phyloP scores from a whole-genome alignment of 371 early-diverging fungal genomes.

The Syncephalastrum racemosum region DNA sequence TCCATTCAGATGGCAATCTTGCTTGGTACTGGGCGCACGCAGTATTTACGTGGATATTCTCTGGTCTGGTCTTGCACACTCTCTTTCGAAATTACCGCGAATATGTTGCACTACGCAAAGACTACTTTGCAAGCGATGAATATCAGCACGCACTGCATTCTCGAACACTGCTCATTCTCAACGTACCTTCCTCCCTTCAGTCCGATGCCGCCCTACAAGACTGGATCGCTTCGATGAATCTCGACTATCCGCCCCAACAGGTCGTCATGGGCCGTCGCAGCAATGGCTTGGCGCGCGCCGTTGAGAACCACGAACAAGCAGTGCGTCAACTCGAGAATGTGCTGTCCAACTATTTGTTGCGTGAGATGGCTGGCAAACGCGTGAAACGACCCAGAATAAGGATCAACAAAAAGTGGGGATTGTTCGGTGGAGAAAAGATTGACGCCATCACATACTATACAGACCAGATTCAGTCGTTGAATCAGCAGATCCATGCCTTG shows the following conservation, averaged over 20 bases:
- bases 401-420: conserved; percentile 23
- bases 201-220: conserved; percentile 51
- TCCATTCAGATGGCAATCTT: conserved; percentile 27
- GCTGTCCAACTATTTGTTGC: conserved; percentile 58
- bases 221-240: conserved; percentile 50
- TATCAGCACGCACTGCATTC: conserved; percentile 65
- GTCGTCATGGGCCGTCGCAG: conserved; percentile 72
- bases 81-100: conserved; percentile 49
- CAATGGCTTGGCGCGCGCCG: conserved; percentile 60
- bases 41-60: conserved; percentile 57
- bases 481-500: conserved; percentile 59
- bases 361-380: conserved; percentile 19
- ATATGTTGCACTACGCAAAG: conserved; percentile 55
- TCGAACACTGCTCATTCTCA: conserved; percentile 69
- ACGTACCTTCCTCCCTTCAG: conserved; percentile 64
- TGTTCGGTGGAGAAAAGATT: conserved; percentile 59
- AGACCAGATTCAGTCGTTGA: conserved; percentile 58
- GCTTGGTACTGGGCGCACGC: conserved; percentile 64
- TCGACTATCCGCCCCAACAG: conserved; percentile 55
- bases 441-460: conserved; percentile 81
- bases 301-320: conserved; percentile 68
- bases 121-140: conserved; percentile 60
- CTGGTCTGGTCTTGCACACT: conserved; percentile 45
- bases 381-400: conserved; percentile 55
- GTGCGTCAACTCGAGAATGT: conserved; percentile 68